Percentiles rank a stretch among this genome's conserved stretches.
Conservation (phyloP, 768 basidiomycete genomes). For the Boletus edulis region DNA sequence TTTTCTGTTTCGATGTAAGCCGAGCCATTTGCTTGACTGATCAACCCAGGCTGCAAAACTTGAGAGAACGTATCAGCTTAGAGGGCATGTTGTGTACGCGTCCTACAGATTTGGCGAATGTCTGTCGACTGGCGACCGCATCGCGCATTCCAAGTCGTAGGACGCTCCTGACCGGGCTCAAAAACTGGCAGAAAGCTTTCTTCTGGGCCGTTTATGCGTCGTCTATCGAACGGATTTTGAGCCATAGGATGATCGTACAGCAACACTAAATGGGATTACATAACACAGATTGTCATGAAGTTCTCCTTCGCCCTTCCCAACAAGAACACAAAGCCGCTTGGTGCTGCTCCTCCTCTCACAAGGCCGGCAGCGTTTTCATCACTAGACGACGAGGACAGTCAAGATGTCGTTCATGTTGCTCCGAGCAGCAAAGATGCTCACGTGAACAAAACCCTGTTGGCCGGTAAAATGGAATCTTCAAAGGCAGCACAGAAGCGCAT, state of each 20-base stretch:
- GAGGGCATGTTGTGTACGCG: not conserved
- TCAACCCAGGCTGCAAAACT: constrained; percentile 90
- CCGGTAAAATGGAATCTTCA: constrained; percentile 59
- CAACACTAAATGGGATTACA: constrained; percentile 12
- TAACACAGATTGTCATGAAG: constrained; percentile 56
- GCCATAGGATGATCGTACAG: constrained; percentile 32
- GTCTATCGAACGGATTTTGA: constrained; percentile 70
- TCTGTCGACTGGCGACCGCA: constrained; percentile 55
- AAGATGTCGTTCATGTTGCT: constrained; percentile 49
- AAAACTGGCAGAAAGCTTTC: constrained; percentile 70
- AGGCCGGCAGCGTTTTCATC: constrained; percentile 63
- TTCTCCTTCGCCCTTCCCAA: constrained; percentile 79
- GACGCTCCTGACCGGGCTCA: constrained; percentile 34
- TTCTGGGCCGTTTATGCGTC: constrained; percentile 90
- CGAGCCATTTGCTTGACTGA: constrained; percentile 92
- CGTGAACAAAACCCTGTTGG: constrained; percentile 54
- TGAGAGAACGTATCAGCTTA: constrained; percentile 8
- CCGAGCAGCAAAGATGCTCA: constrained; percentile 39
- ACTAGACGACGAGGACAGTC: constrained; percentile 59
- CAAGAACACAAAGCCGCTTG: constrained; percentile 55
- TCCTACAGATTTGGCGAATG: constrained; percentile 85
- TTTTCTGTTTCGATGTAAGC: constrained; percentile 93
- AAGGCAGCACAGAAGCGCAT: constrained; percentile 69
- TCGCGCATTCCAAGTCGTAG: constrained; percentile 33
- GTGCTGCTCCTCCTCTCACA: constrained; percentile 49